Conservation (phyloP, 257 asterid genomes). For the Parsonsia alboflavescens region DNA sequence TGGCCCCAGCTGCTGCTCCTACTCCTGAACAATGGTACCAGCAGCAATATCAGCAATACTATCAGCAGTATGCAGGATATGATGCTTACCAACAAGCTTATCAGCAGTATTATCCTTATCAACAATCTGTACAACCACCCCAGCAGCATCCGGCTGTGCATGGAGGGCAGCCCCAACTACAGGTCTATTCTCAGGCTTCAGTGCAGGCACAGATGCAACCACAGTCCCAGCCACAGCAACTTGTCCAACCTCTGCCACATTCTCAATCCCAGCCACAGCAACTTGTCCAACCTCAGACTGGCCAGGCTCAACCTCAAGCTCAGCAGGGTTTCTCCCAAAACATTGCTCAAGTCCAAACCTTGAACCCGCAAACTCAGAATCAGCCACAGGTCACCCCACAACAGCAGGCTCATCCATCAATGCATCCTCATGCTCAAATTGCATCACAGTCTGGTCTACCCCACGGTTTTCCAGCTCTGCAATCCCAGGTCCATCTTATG, state of each 20-base stretch:
- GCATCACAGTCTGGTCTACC: slow-evolving; percentile 39
- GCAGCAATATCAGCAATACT: slow-evolving; percentile 83
- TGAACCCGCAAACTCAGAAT: slow-evolving; percentile 38
- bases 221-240: slow-evolving; percentile 32
- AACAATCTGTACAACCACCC: slow-evolving; percentile 53
- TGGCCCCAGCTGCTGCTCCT: slow-evolving; percentile 38
- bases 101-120: slow-evolving; percentile 59
- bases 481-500: slow-evolving; percentile 27
- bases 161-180: slow-evolving; percentile 53
- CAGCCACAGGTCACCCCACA: slow-evolving; percentile 35
- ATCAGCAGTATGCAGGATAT: slow-evolving; percentile 77
- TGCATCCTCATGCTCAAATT: slow-evolving; percentile 47
- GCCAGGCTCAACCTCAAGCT: slow-evolving; percentile 28
- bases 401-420: slow-evolving; percentile 39
- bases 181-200: slow-evolving; percentile 33
- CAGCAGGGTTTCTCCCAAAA: slow-evolving; percentile 22
- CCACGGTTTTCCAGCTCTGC: slow-evolving; percentile 43
- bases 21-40: slow-evolving; percentile 81
- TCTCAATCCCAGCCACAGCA: slow-evolving; percentile 27
- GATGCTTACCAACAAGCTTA: slow-evolving; percentile 62
- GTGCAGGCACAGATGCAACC: slow-evolving; percentile 32
- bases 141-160: slow-evolving; percentile 48
- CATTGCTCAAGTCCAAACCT: slow-evolving; percentile 34
- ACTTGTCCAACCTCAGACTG: slow-evolving; percentile 31
- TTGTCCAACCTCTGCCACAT: slow-evolving; percentile 30